phyloP scores from a whole-genome alignment of 768 basidiomycete genomes.

The Leccinellum albellum region DNA sequence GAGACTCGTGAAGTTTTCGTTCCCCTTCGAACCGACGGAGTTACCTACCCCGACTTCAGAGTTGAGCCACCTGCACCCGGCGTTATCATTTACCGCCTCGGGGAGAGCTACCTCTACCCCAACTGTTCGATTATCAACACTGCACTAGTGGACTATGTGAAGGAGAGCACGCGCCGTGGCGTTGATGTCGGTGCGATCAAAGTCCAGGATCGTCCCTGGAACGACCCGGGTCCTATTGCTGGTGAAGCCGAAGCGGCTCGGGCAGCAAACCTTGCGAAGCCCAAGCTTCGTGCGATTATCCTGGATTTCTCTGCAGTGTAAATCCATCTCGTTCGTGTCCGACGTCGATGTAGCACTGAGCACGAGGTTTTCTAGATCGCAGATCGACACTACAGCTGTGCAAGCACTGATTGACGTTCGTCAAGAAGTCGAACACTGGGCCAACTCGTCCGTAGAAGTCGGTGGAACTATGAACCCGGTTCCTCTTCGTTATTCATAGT shows the following conservation, averaged over 20 bases:
- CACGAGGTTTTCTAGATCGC: not conserved
- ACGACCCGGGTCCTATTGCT: not conserved
- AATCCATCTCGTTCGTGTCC: not conserved
- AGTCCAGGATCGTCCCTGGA: not conserved
- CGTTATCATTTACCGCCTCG: not conserved
- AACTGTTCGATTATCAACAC: not conserved
- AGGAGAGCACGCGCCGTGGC: not conserved
- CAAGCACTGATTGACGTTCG: not conserved
- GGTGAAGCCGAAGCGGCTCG: not conserved
- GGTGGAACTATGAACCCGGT: not conserved
- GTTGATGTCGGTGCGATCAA: not conserved
- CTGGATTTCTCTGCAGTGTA: not conserved
- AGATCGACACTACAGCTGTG: not conserved
- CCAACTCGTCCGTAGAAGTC: not conserved
- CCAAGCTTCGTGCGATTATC: not conserved
- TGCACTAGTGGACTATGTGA: not conserved
- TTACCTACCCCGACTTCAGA: not conserved
- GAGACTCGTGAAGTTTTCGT: not conserved
- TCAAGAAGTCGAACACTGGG: not conserved
- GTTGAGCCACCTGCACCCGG: not conserved
- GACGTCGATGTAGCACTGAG: not conserved
- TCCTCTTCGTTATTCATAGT: not conserved
- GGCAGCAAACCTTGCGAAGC: not conserved
- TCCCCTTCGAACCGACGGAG: not conserved
- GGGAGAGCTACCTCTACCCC: not conserved